Conservation (phyloP, 129 eudicot genomes). For the Chrysanthemum seticuspe region DNA sequence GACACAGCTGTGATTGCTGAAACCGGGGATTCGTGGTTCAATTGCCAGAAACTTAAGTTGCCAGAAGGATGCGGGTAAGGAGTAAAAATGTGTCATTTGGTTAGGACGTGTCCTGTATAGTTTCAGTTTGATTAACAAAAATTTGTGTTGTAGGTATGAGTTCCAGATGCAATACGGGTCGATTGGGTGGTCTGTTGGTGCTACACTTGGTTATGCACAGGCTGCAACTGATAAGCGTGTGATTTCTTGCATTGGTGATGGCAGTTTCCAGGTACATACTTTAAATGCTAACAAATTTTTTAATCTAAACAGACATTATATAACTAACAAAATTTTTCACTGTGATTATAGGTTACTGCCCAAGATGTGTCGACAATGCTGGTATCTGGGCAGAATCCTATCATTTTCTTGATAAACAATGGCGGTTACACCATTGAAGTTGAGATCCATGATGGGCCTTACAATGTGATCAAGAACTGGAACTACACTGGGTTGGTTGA, state of each 20-base stretch:
- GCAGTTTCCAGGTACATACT: conserved; percentile 63
- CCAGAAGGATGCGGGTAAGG: conserved; percentile 78
- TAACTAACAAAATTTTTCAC: background rate
- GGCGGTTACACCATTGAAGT: conserved; percentile 80
- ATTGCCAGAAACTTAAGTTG: conserved; percentile 68
- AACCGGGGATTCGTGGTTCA: conserved; percentile 83
- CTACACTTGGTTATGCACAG: conserved; percentile 82
- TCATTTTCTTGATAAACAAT: conserved; percentile 71
- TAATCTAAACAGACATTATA: too few relatives aligned
- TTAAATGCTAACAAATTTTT: background rate
- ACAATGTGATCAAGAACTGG: conserved; percentile 80
- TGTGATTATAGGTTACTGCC: conserved; percentile 47
- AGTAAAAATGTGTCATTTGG: background rate
- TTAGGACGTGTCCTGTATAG: background rate
- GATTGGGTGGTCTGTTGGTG: conserved; percentile 85
- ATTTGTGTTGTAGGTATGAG: conserved; percentile 51
- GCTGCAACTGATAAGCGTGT: conserved; percentile 62
- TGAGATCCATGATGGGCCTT: conserved; percentile 79
- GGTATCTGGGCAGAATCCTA: conserved; percentile 45
- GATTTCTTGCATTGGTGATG: conserved; percentile 82
- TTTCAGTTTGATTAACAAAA: background rate
- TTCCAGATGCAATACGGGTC: conserved; percentile 92
- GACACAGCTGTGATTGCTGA: conserved; percentile 77
- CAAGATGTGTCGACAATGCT: conserved; percentile 72
- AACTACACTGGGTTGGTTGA: conserved; percentile 71